Percentiles rank a stretch among this genome's conserved stretches.
Conservation (phyloP, 371 early-diverging fungal genomes). For the Phascolomyces articulosus region DNA sequence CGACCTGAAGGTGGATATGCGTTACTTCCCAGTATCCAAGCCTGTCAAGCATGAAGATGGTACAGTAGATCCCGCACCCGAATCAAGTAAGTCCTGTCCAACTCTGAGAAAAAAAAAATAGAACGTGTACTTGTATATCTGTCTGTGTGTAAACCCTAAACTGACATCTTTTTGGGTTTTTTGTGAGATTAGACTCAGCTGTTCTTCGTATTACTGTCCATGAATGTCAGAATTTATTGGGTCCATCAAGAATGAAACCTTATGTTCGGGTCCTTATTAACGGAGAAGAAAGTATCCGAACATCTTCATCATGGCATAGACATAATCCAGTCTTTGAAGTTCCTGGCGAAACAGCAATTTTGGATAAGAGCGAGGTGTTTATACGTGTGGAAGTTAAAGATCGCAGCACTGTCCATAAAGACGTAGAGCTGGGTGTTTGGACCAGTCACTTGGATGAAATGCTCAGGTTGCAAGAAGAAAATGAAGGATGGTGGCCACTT, state of each 20-base stretch:
- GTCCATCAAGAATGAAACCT: constrained; percentile 39
- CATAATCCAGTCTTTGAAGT: constrained; percentile 51
- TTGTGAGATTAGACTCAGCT: constrained; percentile 40
- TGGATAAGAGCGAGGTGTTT: constrained; percentile 41
- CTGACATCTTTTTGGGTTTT: neutral
- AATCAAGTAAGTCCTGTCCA: constrained; percentile 54
- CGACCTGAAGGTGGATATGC: constrained; percentile 55
- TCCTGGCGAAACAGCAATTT: constrained; percentile 44
- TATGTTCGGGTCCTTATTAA: constrained; percentile 52
- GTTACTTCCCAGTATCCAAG: constrained; percentile 64
- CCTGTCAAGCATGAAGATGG: constrained; percentile 50
- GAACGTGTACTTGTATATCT: neutral
- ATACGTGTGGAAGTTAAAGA: constrained; percentile 41
- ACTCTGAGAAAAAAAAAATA: neutral
- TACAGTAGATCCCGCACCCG: constrained; percentile 51
- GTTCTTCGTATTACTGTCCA: constrained; percentile 57
- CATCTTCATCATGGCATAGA: constrained; percentile 47
- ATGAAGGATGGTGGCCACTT: constrained; percentile 51
- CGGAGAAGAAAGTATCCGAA: constrained; percentile 42
- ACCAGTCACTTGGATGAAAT: constrained; percentile 34
- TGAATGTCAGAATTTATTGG: constrained; percentile 49
- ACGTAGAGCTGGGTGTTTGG: constrained; percentile 48
- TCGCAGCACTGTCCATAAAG: constrained; percentile 32
- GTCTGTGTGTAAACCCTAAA: neutral
- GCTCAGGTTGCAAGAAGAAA: constrained; percentile 35